These are phyloP conservation scores for Royoungia palumana DNA, from an alignment of 768 basidiomycete species.

Conservation along the genomic window DNA sequence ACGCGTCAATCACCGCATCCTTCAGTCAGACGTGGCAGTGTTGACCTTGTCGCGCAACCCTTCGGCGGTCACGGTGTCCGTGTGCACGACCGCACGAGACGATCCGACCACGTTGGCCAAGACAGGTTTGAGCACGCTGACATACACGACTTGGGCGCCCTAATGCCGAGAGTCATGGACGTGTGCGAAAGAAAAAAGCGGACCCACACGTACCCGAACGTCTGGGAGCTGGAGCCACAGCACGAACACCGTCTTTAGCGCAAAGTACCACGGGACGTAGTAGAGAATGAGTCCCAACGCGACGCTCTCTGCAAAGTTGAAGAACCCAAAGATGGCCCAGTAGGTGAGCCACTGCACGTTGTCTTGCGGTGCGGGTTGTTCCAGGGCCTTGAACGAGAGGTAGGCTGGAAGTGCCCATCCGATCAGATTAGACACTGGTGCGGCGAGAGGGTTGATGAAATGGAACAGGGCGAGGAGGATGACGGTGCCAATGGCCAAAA, in stretches of 20 bases:
- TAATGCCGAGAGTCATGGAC: conserved; percentile 28
- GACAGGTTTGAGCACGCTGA: conserved; percentile 73
- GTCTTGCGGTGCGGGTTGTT: conserved; percentile 76
- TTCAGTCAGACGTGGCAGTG: conserved; percentile 36
- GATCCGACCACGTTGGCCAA: conserved; percentile 59
- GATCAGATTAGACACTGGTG: conserved; percentile 89
- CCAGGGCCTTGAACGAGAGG: conserved; percentile 92
- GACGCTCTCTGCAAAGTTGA: conserved; percentile 89
- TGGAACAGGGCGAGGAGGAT: conserved; percentile 69
- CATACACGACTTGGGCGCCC: conserved; percentile 86
- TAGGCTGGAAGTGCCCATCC: conserved; percentile 95
- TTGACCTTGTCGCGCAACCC: conserved; percentile 45
- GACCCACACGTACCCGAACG: conserved; percentile 61
- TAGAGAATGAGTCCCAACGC: conserved; percentile 82
- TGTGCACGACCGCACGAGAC: conserved; percentile 40
- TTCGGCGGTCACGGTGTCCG: conserved; percentile 51
- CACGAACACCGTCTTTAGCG: conserved; percentile 88
- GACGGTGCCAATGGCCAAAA: conserved; percentile 73
- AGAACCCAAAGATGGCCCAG: conserved; percentile 92
- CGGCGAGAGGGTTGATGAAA: conserved; percentile 87
- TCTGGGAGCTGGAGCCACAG: conserved; percentile 88
- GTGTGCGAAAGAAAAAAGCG: background rate
- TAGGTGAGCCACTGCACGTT: conserved; percentile 97
- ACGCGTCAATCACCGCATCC: background rate
- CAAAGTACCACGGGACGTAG: conserved; percentile 93